Percentiles rank a stretch among this genome's conserved stretches.
These are phyloP conservation scores for Fraxinus floribunda DNA, from an alignment of 305 asterid genomes.

Conservation along the genomic window DNA sequence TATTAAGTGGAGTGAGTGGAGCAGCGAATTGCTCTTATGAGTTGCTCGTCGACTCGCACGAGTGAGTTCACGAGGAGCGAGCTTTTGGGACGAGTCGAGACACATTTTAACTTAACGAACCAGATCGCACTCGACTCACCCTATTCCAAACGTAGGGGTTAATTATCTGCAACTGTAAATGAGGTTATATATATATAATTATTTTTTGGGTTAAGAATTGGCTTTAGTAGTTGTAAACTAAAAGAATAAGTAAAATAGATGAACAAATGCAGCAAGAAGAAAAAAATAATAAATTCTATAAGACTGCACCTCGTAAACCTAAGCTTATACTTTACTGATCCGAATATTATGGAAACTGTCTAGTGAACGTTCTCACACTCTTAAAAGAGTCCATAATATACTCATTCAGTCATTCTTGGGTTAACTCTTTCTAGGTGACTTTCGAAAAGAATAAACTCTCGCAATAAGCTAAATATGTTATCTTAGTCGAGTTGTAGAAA, in stretches of 20 bases:
- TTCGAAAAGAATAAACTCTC: neutral
- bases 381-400: neutral
- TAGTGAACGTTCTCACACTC: neutral
- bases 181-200: neutral
- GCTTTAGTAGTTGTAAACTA: neutral
- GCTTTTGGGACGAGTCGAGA: neutral
- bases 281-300: neutral
- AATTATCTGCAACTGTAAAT: neutral
- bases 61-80: no score
- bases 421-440: neutral
- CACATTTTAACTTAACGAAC: no score
- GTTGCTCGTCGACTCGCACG: neutral
- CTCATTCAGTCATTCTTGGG: neutral
- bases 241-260: neutral
- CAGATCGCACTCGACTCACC: neutral
- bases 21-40: neutral
- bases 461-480: neutral
- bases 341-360: slow-evolving; percentile 29
- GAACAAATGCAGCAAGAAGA: neutral
- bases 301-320: slow-evolving; percentile 24
- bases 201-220: neutral
- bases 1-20: neutral
- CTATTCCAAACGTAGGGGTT: neutral
- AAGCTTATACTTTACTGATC: slow-evolving; percentile 13
- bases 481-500: neutral